Conservation (phyloP, 306 rosid species). For the Boehmeria nivea region DNA sequence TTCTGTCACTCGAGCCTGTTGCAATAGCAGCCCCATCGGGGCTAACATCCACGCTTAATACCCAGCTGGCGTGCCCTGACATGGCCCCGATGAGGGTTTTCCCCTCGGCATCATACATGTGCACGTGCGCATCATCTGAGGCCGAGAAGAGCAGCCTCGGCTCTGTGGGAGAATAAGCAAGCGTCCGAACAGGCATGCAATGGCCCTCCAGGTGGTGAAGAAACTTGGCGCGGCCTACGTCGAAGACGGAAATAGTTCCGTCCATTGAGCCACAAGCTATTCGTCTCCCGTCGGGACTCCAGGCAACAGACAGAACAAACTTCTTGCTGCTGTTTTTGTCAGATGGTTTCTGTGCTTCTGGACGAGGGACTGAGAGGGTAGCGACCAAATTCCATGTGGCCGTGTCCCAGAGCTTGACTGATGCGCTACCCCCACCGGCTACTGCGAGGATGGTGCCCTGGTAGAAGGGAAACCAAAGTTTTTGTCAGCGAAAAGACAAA, state of each 20-base stretch:
- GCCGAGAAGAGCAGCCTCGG: constrained; percentile 79
- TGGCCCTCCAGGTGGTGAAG: constrained; percentile 96
- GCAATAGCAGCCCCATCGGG: constrained; percentile 87
- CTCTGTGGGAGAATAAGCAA: constrained; percentile 80
- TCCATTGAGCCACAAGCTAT: constrained; percentile 95
- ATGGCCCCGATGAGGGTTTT: constrained; percentile 66
- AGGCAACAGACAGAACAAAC: constrained; percentile 89
- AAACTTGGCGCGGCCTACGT: constrained; percentile 63
- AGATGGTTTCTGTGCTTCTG: constrained; percentile 75
- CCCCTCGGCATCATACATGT: constrained; percentile 94
- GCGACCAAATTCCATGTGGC: constrained; percentile 66
- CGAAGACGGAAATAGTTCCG: constrained; percentile 90
- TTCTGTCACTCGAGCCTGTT: constrained; percentile 90
- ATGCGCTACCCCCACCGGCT: constrained; percentile 97
- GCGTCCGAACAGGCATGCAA: constrained; percentile 89
- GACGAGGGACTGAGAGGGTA: constrained; percentile 80
- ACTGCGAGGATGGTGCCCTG: constrained; percentile 96
- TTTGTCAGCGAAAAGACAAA: too few relatives aligned
- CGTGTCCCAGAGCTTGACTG: constrained; percentile 95
- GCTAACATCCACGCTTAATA: constrained; percentile 78
- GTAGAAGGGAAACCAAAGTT: not conserved
- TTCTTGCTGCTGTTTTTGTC: constrained; percentile 86
- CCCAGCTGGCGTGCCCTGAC: constrained; percentile 98
- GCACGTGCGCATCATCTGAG: constrained; percentile 80
- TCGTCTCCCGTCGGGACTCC: constrained; percentile 88